Conservation (phyloP, 768 basidiomycete genomes). For the Boletus sensibilis region DNA sequence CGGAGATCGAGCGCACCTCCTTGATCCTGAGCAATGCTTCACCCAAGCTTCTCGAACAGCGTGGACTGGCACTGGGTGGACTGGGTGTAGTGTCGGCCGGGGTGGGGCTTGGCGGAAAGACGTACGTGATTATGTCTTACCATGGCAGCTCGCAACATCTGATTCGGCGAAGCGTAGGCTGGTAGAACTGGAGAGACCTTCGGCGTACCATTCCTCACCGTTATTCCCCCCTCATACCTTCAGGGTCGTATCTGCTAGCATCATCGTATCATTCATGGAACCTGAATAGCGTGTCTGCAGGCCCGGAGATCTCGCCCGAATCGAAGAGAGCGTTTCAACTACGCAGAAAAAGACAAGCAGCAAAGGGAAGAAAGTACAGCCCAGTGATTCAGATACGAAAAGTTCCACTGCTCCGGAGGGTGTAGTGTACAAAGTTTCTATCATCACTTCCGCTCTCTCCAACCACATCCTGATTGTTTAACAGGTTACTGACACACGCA, state of each 20-base stretch:
- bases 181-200: constrained; percentile 81
- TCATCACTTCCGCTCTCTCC: neutral
- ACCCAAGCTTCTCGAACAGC: constrained; percentile 82
- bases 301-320: constrained; percentile 84
- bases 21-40: constrained; percentile 81
- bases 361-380: constrained; percentile 40
- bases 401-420: constrained; percentile 55
- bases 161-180: constrained; percentile 54
- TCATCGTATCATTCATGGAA: neutral
- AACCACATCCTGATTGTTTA: neutral
- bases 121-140: constrained; percentile 43
- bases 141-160: neutral
- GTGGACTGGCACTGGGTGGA: constrained; percentile 76
- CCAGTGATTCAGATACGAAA: constrained; percentile 39
- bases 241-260: constrained; percentile 43
- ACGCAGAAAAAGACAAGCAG: constrained; percentile 45
- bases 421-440: constrained; percentile 77
- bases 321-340: constrained; percentile 66
- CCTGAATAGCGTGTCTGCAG: constrained; percentile 38
- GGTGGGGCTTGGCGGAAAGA: constrained; percentile 90
- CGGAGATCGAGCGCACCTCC: constrained; percentile 80
- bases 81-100: constrained; percentile 70
- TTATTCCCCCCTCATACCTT: constrained; percentile 86
- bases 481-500: constrained; percentile 77
- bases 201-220: constrained; percentile 70